Evolutionary conservation across 2,329 filamentous ascomycete genomes (phyloP).

Genomic region (Fusarium beomiforme): DNA sequence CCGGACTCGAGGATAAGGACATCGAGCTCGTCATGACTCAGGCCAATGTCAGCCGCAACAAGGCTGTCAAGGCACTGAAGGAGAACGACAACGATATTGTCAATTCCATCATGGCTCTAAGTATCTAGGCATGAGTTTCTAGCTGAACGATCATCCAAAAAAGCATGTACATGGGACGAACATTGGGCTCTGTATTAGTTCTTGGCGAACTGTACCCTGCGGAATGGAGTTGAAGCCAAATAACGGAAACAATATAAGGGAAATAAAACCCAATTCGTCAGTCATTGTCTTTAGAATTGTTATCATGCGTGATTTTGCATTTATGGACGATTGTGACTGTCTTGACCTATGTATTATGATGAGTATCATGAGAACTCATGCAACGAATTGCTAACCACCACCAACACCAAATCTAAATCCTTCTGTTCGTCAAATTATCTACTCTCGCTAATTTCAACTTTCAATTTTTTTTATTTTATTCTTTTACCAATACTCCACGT

Average conservation of each 20-base stretch:
- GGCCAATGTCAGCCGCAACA: slow-evolving; percentile 95
- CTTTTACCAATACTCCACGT: neutral
- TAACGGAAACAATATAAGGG: slow-evolving; percentile 43
- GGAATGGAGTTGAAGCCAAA: slow-evolving; percentile 44
- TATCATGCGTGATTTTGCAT: neutral
- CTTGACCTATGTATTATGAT: neutral
- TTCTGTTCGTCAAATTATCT: neutral
- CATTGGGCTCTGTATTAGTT: slow-evolving; percentile 46
- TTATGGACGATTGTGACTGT: neutral
- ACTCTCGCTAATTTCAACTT: neutral
- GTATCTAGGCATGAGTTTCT: slow-evolving; percentile 66
- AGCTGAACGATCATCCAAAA: slow-evolving; percentile 37
- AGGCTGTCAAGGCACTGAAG: slow-evolving; percentile 97
- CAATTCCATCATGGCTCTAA: slow-evolving; percentile 99
- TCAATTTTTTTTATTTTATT: no score
- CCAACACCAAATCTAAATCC: neutral
- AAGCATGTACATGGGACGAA: slow-evolving; percentile 42
- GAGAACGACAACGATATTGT: slow-evolving; percentile 99
- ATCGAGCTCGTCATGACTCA: slow-evolving; percentile 99
- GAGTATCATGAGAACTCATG: neutral
- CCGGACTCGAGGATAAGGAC: slow-evolving; percentile 97
- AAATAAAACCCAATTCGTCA: slow-evolving; percentile 33
- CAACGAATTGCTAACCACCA: neutral
- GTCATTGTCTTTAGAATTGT: neutral
- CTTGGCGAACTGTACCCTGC: slow-evolving; percentile 37